Percentiles rank a stretch among this genome's conserved stretches.
These are phyloP conservation scores for Plasmodium fragile DNA, from an alignment of 169 alveolate genomes.

Conservation along the genomic window DNA sequence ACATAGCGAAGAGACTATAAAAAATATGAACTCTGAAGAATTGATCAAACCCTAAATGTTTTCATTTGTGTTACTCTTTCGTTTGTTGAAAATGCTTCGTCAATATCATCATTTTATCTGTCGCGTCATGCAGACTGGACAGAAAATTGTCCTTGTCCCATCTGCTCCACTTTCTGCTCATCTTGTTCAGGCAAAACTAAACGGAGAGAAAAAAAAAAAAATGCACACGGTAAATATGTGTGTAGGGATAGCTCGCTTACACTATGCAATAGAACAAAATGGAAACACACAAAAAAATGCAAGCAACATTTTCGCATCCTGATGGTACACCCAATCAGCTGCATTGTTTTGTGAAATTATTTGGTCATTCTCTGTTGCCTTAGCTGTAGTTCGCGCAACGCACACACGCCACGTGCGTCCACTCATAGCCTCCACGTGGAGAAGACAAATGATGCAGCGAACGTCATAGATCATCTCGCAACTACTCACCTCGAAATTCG, in stretches of 20 bases:
- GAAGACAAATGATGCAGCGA: background rate
- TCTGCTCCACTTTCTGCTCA: conserved; percentile 73
- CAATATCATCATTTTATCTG: conserved; percentile 72
- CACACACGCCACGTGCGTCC: background rate
- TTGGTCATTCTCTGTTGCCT: background rate
- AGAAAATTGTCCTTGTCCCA: conserved; percentile 74
- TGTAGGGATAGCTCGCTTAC: background rate
- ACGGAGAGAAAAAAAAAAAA: background rate
- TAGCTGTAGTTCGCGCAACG: background rate
- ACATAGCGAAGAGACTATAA: background rate
- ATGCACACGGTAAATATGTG: background rate
- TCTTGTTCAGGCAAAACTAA: conserved; percentile 54
- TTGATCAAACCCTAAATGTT: background rate
- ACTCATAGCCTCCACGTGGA: background rate
- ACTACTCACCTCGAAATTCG: conserved; percentile 53
- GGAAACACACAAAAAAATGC: background rate
- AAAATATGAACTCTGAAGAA: background rate
- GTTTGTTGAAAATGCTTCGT: conserved; percentile 57
- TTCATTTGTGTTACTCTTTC: conserved; percentile 17
- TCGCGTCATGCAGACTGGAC: conserved; percentile 64
- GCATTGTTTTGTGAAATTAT: background rate
- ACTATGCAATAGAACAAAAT: background rate
- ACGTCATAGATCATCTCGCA: background rate
- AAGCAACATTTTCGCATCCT: background rate
- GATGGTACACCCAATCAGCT: background rate